Conservation (phyloP, 2,329 filamentous ascomycete species). For the Pseudogymnoascus verrucosus region DNA sequence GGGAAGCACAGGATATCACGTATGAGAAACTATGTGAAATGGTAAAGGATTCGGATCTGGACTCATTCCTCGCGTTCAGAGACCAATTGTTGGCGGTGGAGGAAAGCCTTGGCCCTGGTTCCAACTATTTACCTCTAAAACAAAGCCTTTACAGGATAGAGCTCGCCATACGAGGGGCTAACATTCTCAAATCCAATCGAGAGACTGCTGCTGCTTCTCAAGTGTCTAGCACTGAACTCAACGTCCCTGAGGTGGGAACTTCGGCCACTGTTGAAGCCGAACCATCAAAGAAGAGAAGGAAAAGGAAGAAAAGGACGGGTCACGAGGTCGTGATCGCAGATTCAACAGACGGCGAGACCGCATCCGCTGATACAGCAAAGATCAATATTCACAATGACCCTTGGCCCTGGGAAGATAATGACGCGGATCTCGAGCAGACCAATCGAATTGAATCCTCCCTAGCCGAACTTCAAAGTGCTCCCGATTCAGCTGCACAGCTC, state of each 20-base stretch:
- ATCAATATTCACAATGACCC: neutral
- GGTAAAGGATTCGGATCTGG: neutral
- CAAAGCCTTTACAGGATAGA: neutral
- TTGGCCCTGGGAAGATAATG: neutral
- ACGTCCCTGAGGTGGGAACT: neutral
- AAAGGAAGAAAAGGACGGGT: neutral
- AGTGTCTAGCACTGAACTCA: neutral
- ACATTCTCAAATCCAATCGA: neutral
- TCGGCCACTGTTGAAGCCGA: neutral
- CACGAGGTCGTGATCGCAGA: neutral
- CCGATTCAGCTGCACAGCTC: neutral
- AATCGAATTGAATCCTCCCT: neutral
- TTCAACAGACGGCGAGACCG: neutral
- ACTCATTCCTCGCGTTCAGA: neutral
- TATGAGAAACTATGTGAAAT: neutral
- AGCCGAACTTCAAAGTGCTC: neutral
- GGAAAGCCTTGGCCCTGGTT: neutral
- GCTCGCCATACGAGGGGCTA: neutral
- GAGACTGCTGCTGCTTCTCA: neutral
- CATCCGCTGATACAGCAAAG: neutral
- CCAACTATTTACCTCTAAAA: neutral
- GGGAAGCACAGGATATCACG: neutral
- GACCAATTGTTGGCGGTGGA: neutral
- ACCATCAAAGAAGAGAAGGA: neutral
- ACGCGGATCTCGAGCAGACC: neutral